phyloP scores from a whole-genome alignment of 306 rosid genomes.

The Lithocarpus polystachyus region DNA sequence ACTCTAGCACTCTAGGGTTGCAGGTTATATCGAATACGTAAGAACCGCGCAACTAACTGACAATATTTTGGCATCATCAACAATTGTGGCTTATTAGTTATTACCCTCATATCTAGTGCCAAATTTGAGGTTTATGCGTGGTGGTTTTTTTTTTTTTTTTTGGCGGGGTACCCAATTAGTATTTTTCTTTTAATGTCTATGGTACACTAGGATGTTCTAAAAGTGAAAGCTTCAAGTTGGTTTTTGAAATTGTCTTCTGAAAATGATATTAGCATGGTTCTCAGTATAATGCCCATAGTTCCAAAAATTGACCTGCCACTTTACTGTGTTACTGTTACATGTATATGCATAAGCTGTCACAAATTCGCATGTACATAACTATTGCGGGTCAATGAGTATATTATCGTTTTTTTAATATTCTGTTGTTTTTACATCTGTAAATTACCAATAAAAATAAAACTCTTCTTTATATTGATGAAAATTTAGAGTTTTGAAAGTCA shows the following conservation, averaged over 20 bases:
- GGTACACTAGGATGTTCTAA: not conserved
- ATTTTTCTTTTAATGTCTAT: not conserved
- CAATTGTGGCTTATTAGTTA: not conserved
- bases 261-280: not conserved
- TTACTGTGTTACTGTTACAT: not conserved
- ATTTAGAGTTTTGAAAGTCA: too few relatives aligned
- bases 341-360: not conserved
- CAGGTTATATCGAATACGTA: too few relatives aligned
- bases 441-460: too few relatives aligned
- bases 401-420: not conserved
- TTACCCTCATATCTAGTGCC: not conserved
- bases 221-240: not conserved
- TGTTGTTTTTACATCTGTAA: not conserved
- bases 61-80: too few relatives aligned
- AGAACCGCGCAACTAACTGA: too few relatives aligned
- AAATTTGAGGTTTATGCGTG: too few relatives aligned
- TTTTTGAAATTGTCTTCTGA: not conserved
- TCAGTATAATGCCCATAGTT: not conserved
- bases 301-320: too few relatives aligned
- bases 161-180: too few relatives aligned
- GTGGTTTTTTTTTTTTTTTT: too few relatives aligned
- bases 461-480: too few relatives aligned
- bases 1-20: too few relatives aligned
- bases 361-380: not conserved
- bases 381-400: not conserved